A percentile compares a stretch with the other conserved stretches of the same genome.
Conservation (phyloP, 306 rosid genomes). For the Cucurbita pepo region DNA sequence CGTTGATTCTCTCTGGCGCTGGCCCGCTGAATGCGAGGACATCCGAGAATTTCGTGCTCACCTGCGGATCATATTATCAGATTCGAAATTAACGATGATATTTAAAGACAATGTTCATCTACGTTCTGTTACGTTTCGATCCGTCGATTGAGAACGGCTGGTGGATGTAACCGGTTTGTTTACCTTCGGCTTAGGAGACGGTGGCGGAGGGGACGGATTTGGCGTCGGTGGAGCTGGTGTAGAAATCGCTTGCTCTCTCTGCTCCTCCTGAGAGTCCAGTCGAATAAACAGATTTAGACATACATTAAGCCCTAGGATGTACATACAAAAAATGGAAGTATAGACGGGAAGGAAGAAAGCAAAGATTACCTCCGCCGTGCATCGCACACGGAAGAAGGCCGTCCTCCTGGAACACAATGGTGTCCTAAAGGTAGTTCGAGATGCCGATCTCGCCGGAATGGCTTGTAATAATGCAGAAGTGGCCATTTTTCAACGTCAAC, state of each 20-base stretch:
- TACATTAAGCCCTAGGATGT: background rate
- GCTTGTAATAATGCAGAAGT: background rate
- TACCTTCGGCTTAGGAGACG: background rate
- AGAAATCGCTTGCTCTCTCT: background rate
- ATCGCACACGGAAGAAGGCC: background rate
- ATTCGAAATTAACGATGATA: background rate
- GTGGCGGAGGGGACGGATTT: background rate
- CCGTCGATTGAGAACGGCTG: background rate
- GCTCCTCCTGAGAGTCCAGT: background rate
- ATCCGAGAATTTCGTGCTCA: conserved; percentile 38
- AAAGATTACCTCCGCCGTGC: background rate
- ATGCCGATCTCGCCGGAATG: background rate
- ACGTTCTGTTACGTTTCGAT: background rate
- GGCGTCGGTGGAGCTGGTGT: background rate
- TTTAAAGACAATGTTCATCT: background rate
- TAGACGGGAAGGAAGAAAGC: no score
- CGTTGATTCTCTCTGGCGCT: conserved; percentile 87
- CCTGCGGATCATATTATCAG: background rate
- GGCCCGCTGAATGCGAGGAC: conserved; percentile 68
- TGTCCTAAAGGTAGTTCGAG: background rate
- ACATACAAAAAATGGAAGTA: background rate
- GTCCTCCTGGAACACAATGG: background rate
- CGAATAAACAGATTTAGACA: background rate
- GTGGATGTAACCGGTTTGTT: background rate
- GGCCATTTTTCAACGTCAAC: background rate